These are phyloP conservation scores for Phanerodontia chrysosporium DNA, from an alignment of 768 basidiomycete species.

Conservation along the genomic window DNA sequence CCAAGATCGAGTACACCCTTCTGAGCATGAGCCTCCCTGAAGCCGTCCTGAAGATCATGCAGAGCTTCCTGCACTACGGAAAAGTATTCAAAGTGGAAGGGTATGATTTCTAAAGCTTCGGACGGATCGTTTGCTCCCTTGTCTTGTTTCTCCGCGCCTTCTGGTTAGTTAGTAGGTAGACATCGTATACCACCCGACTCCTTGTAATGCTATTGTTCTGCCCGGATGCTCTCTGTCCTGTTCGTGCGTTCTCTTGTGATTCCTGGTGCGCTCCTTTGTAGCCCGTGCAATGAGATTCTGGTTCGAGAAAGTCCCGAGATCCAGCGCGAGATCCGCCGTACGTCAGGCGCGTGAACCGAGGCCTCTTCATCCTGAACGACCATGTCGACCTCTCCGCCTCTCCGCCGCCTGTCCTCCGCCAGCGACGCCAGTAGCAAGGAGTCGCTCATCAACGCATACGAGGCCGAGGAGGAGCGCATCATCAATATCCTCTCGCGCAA, in stretches of 20 bases:
- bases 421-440: constrained; percentile 59
- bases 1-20: constrained; percentile 90
- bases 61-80: constrained; percentile 86
- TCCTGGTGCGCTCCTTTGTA: not conserved
- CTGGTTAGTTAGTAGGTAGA: not conserved
- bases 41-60: constrained; percentile 87
- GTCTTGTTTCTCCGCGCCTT: not conserved
- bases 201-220: constrained; percentile 1
- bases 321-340: not conserved
- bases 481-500: constrained; percentile 81
- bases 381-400: constrained; percentile 49
- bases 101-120: constrained; percentile 56
- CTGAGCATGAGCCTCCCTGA: constrained; percentile 90
- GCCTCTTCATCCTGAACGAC: not conserved
- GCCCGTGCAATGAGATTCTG: not conserved
- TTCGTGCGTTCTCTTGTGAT: not conserved
- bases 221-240: not conserved
- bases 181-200: constrained; percentile 2
- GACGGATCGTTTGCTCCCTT: not conserved
- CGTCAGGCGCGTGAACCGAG: not conserved
- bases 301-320: not conserved
- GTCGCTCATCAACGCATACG: constrained; percentile 82
- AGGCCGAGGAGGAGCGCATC: constrained; percentile 87
- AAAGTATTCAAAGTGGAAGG: constrained; percentile 86
- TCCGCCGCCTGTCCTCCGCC: constrained; percentile 52